These are phyloP conservation scores for Rhodosorus marinus DNA, from an alignment of 23 red algal species.

Conservation along the genomic window DNA sequence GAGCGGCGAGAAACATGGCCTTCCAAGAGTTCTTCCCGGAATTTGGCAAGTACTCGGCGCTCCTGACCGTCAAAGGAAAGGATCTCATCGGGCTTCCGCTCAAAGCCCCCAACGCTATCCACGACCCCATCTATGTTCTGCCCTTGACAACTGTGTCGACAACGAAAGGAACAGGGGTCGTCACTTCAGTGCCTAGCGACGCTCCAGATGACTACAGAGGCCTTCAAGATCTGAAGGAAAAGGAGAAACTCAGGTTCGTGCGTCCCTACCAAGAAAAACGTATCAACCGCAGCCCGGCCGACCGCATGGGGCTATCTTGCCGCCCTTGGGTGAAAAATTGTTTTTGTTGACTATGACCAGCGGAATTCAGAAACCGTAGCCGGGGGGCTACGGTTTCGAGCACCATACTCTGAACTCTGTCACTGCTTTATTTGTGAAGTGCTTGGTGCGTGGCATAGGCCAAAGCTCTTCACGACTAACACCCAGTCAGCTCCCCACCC, in stretches of 20 bases:
- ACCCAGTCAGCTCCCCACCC: too few species aligned
- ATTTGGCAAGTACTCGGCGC: conserved; percentile 14
- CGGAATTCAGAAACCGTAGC: too few species aligned
- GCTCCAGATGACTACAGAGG: conserved; percentile 92
- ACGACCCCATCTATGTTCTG: conserved; percentile 56
- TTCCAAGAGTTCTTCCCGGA: conserved; percentile 38
- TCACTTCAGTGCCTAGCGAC: conserved; percentile 91
- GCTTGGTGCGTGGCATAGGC: too few species aligned
- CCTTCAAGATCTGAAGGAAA: conserved; percentile 93
- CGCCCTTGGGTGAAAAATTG: too few species aligned
- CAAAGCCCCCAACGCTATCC: conserved; percentile 31
- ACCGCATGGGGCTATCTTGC: too few species aligned
- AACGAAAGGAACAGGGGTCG: conserved; percentile 85
- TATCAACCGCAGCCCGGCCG: too few species aligned
- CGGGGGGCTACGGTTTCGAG: too few species aligned
- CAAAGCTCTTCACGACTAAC: too few species aligned
- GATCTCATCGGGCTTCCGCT: conserved; percentile 71
- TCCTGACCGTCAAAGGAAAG: conserved; percentile 31
- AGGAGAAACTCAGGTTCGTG: conserved; percentile 52
- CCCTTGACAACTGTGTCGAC: conserved; percentile 78
- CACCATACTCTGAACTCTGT: too few species aligned
- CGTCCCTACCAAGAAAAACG: too few species aligned
- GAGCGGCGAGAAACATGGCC: conserved; percentile 77
- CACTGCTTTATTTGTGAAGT: too few species aligned
- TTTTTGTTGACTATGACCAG: too few species aligned